These are phyloP conservation scores for Metschnikowia gelsemii DNA, from an alignment of 805 yeast species.

Conservation along the genomic window DNA sequence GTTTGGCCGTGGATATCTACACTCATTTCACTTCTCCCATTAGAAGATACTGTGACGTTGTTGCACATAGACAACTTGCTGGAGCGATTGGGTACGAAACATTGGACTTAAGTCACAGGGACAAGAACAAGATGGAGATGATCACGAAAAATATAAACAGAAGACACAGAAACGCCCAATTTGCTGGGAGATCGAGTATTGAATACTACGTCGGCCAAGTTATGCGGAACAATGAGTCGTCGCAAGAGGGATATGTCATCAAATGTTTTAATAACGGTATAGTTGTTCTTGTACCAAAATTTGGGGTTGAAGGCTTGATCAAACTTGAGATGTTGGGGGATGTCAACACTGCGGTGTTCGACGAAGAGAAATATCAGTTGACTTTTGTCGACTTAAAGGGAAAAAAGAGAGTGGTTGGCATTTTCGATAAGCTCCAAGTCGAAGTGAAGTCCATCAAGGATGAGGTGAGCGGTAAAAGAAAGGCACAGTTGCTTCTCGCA, in stretches of 20 bases:
- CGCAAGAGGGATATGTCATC: conserved; percentile 87
- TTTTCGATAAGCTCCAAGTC: conserved; percentile 85
- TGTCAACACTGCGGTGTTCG: conserved; percentile 58
- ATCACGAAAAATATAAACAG: conserved; percentile 86
- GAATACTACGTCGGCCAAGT: conserved; percentile 99
- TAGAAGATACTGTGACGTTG: conserved; percentile 95
- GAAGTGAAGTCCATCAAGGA: conserved; percentile 80
- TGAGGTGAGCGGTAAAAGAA: conserved; percentile 87
- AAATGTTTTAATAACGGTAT: conserved; percentile 93
- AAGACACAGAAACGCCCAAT: conserved; percentile 96
- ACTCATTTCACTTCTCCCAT: conserved; percentile 99
- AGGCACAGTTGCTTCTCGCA: conserved; percentile 69
- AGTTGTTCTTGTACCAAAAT: conserved; percentile 90
- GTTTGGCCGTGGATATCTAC: conserved; percentile 94
- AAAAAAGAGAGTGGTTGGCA: conserved; percentile 50
- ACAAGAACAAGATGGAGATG: conserved; percentile 84
- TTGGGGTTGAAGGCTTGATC: conserved; percentile 93
- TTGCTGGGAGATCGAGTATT: conserved; percentile 97
- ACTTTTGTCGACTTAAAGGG: conserved; percentile 52
- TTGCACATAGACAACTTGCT: conserved; percentile 95
- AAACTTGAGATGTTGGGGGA: conserved; percentile 75
- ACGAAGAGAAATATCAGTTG: conserved; percentile 76
- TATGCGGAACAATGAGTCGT: conserved; percentile 76
- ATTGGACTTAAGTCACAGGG: conserved; percentile 77
- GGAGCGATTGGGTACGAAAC: conserved; percentile 97